These are phyloP conservation scores for Calonectria honghensis DNA, from an alignment of 2,329 filamentous ascomycete species.

Conservation along the genomic window DNA sequence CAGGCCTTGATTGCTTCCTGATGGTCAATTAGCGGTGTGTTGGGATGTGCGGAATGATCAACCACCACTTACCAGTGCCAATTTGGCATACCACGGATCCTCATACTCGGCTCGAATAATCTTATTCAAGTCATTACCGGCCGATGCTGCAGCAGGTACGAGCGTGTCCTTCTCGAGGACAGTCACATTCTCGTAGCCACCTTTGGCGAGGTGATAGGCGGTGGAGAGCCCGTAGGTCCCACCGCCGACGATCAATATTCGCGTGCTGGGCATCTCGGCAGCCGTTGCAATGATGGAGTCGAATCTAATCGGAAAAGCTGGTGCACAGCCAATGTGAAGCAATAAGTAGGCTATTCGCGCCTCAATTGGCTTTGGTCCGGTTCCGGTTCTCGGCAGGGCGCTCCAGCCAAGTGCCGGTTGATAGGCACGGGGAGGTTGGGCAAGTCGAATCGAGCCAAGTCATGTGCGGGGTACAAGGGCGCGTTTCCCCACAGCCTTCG, in stretches of 20 bases:
- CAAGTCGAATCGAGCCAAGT: conserved; percentile 22
- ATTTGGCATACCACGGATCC: conserved; percentile 72
- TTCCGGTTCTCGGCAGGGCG: conserved; percentile 18
- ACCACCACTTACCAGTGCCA: conserved; percentile 62
- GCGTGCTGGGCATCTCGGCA: neutral
- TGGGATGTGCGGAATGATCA: neutral
- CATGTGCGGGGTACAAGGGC: conserved; percentile 14
- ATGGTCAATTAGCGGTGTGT: neutral
- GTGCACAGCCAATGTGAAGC: neutral
- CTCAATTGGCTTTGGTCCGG: conserved; percentile 5
- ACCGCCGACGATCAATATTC: conserved; percentile 55
- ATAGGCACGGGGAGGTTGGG: conserved; percentile 14
- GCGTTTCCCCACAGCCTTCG: conserved; percentile 12
- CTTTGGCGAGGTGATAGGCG: conserved; percentile 52
- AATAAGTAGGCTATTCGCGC: conserved; percentile 12
- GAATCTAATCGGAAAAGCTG: neutral
- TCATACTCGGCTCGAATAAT: conserved; percentile 76
- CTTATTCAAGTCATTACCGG: conserved; percentile 76
- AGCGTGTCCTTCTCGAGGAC: conserved; percentile 54
- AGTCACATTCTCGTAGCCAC: conserved; percentile 59
- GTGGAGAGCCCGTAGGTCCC: conserved; percentile 58
- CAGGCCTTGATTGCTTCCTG: conserved; percentile 69
- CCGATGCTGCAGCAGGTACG: conserved; percentile 60
- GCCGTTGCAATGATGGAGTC: neutral
- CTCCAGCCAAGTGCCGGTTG: neutral